Evolutionary conservation across 2,329 filamentous ascomycete genomes (phyloP), one percentile per base, ranked within the genome.

Genomic region (Aureobasidium namibiae): DNA sequence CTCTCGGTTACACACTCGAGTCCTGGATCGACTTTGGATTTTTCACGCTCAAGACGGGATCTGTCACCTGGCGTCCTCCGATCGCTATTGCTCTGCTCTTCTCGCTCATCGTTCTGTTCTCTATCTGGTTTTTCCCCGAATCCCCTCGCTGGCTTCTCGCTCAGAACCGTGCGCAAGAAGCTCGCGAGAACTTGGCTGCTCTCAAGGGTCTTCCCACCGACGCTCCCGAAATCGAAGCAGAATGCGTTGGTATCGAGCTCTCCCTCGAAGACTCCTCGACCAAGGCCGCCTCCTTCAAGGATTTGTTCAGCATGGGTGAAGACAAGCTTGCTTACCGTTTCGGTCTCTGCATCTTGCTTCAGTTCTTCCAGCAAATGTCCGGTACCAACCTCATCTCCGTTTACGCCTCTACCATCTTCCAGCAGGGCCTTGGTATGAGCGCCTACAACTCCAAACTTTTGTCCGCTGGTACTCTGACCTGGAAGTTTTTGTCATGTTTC

Each of bases 401-500:
- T n/a, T 69, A 69, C 62, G 62, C 62, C 21, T 67, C 67, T 10
- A 67, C 63, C n/a, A 65, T 68, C 33, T 69, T 68, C 61, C 61
- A 66, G 16, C 61, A 66, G 60, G 63, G 64, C 56, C 72, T 78
- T 4, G 71, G 71, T 31, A 65, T 78, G 61, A 66, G 66, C 57
- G 65, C 66, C 14, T 71, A 75, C 50, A 65, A 68, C 0, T 71
- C 75, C 14, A 70, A 72, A n/a, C 67, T 77, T 49, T 71, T 80
- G 7, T 73, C 76, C 8, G 76, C 71, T 3, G 78, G 76, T 29
- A 79, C 79, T 13, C 69, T 83, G 33, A 82, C 81, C 5, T 83
- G 64, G 64, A 82, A 83, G 66, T 81, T 81, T 65, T 64, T 81
- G 21, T 78, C 76, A 33, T 78, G 76, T 18, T 76, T 80, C 66